phyloP scores from a whole-genome alignment of 73 alveolate genomes.

The Breviolum minutum region DNA sequence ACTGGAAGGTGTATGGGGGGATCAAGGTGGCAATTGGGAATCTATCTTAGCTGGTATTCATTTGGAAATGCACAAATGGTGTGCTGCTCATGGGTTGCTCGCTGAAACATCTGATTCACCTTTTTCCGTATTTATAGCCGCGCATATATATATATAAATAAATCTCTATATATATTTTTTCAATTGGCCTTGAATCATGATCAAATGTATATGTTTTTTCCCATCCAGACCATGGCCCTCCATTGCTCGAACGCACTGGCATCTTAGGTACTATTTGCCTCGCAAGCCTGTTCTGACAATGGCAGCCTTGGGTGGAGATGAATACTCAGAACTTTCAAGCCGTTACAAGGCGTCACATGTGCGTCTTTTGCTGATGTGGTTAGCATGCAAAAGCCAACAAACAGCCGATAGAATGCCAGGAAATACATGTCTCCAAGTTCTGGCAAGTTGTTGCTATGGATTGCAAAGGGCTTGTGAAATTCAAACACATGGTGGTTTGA shows the following conservation, averaged over 20 bases:
- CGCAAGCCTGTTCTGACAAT: slow-evolving; percentile 1
- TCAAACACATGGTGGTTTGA: neutral
- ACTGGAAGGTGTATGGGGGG: neutral
- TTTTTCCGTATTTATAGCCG: neutral
- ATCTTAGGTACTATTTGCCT: neutral
- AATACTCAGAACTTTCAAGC: neutral
- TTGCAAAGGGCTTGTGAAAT: neutral
- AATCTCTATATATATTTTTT: too few species aligned
- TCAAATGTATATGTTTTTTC: neutral
- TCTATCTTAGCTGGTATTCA: neutral
- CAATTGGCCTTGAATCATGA: too few species aligned
- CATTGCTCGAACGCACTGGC: neutral
- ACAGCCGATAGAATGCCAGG: neutral
- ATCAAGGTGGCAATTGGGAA: neutral
- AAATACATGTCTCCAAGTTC: neutral
- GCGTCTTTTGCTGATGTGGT: neutral
- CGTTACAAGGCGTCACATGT: slow-evolving; percentile 1
- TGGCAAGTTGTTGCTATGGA: neutral
- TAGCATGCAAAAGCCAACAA: neutral
- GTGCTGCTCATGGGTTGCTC: neutral
- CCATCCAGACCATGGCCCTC: neutral
- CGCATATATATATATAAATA: neutral
- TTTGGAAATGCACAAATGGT: neutral
- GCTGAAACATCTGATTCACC: neutral
- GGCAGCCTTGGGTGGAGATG: neutral